These are phyloP conservation scores for Aegilops sharonensis DNA, from an alignment of 176 grass and related monocot genomes.

Conservation along the genomic window DNA sequence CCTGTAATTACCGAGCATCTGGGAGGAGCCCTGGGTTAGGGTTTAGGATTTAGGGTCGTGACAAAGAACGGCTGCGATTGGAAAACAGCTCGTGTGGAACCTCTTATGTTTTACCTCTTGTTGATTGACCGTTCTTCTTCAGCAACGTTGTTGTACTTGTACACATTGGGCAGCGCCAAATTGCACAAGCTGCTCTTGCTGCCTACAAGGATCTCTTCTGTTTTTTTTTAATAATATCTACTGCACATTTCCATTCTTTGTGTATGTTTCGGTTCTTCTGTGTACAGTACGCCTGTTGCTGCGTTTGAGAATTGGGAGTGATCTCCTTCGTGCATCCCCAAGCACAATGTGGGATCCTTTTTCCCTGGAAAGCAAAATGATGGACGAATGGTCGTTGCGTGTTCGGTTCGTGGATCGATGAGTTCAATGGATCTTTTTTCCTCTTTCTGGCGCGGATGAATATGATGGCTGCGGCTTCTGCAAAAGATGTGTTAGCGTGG, in stretches of 20 bases:
- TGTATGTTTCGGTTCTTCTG: neutral
- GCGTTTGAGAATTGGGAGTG: neutral
- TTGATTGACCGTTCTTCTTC: constrained; percentile 28
- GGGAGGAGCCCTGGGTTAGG: neutral
- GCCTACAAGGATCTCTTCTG: neutral
- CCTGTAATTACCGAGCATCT: constrained; percentile 49
- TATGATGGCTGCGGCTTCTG: constrained; percentile 31
- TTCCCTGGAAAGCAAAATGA: constrained; percentile 11
- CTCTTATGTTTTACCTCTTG: constrained; percentile 5
- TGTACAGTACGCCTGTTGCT: neutral
- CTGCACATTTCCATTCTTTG: neutral
- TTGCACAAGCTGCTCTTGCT: neutral
- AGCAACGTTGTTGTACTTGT: constrained; percentile 32
- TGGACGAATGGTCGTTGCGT: neutral
- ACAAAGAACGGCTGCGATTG: neutral
- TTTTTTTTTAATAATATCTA: neutral
- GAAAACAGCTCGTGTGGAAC: constrained; percentile 8
- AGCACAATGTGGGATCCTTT: constrained; percentile 16
- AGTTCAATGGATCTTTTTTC: constrained; percentile 24
- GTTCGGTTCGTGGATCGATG: constrained; percentile 23
- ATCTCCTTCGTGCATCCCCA: neutral
- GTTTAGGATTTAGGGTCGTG: too few species aligned
- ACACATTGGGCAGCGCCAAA: constrained; percentile 9
- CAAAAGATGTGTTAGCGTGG: constrained; percentile 30
- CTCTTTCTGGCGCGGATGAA: constrained; percentile 26